Conservation (phyloP, 2,329 filamentous ascomycete species). For the Torrubiella hemipterigena region DNA sequence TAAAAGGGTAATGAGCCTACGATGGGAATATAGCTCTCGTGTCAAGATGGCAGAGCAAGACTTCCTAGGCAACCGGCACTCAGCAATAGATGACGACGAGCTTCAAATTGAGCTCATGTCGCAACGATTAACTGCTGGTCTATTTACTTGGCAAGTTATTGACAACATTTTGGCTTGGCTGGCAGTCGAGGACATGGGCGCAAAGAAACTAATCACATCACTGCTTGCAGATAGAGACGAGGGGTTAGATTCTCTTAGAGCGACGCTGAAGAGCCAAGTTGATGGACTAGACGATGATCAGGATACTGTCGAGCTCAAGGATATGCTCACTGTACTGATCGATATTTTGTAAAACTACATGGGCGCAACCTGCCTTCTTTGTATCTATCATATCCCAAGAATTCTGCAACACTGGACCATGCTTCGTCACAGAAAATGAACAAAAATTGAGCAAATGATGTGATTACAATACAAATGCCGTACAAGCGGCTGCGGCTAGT, state of each 20-base stretch:
- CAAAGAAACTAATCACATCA: constrained; percentile 49
- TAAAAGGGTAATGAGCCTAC: constrained; percentile 55
- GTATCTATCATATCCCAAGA: too few species aligned
- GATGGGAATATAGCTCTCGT: constrained; percentile 54
- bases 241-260: constrained; percentile 47
- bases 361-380: constrained; percentile 10
- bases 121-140: constrained; percentile 65
- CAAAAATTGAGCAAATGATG: too few species aligned
- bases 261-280: constrained; percentile 52
- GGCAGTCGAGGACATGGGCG: constrained; percentile 74
- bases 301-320: too few species aligned
- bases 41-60: constrained; percentile 49
- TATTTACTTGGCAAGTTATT: constrained; percentile 72
- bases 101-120: constrained; percentile 63
- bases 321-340: too few species aligned
- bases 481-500: too few species aligned
- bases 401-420: too few species aligned
- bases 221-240: constrained; percentile 59
- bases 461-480: too few species aligned
- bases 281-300: constrained; percentile 40
- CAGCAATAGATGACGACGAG: constrained; percentile 27
- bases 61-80: constrained; percentile 14
- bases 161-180: constrained; percentile 86
- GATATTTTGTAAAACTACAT: constrained; percentile 39
- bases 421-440: too few species aligned